Evolutionary conservation across 495 filamentous ascomycete species (phyloP), one percentile per base, ranked within the genome.

Genomic region (Talaromyces stipitatus): DNA sequence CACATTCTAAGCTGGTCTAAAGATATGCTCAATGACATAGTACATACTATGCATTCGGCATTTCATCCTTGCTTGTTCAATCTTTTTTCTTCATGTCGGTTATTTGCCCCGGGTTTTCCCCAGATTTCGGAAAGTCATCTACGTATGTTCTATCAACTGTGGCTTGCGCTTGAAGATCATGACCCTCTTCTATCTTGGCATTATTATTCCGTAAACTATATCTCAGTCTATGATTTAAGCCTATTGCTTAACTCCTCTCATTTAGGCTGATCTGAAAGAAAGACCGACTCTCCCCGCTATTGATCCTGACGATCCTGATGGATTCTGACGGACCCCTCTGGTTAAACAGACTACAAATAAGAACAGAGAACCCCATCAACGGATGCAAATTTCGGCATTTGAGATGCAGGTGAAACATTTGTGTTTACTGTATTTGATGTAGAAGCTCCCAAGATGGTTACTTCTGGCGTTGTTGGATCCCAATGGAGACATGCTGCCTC

Each of bases 381-480:
- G 48, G 48, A 30, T 51, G 30, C 48, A 30, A 30, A 28, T 51
- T 16, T 51, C 48, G 48, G 48, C 48, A 51, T 30, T 51, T 51
- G 20, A 51, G n/a, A 5, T 51, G 48, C 48, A 51, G 14, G 24
- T 11, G 4, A 30, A 30, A 30, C 16, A 51, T 30, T 18, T 9
- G 5, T 14, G 16, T 9, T 5, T 45, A 18, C n/a, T 9, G 9
- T 23, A n/a, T 27, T 26, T 8, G 20, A 51, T 5, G 12, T 47
- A 4, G 20, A 26, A 26, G 43, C 23, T 47, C 22, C 9, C 7
- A 18, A 30, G 27, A 28, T 51, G 16, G 24, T 8, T 26, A 30
- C 16, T 28, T 51, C 26, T 24, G 48, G 24, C 28, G 48, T 51
- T 51, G n/a, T 16, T 51, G 14, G 14, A 4, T 7, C 20, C 11